phyloP scores from a whole-genome alignment of 2,329 filamentous ascomycete genomes.

The Colletotrichum australisinense region DNA sequence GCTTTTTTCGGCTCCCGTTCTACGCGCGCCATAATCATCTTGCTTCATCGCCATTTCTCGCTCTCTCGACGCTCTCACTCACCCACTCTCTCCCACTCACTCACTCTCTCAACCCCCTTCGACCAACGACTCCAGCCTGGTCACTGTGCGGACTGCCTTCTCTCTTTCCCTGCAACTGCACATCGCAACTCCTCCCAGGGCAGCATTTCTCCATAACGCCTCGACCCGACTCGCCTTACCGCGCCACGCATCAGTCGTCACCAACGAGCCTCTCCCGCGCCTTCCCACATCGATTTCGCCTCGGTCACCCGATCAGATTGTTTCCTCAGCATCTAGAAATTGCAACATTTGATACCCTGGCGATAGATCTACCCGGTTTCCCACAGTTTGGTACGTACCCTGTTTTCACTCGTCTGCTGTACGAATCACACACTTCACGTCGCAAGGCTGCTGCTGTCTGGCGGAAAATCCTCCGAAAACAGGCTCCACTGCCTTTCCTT shows the following conservation, averaged over 20 bases:
- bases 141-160: not conserved
- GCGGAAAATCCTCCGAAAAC: conserved; percentile 19
- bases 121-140: conserved; percentile 1
- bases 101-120: not conserved
- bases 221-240: not conserved
- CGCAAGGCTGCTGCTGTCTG: conserved; percentile 27
- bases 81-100: not conserved
- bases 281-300: conserved; percentile 6
- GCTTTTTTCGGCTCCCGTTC: conserved; percentile 33
- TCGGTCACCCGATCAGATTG: not conserved
- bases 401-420: conserved; percentile 12
- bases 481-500: conserved; percentile 11
- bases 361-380: conserved; percentile 21
- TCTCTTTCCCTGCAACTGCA: conserved; percentile 1
- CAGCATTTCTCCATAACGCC: conserved; percentile 2
- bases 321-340: conserved; percentile 26
- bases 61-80: conserved; percentile 2
- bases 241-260: not conserved
- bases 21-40: conserved; percentile 35
- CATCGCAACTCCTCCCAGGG: not conserved
- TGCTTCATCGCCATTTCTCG: conserved; percentile 15
- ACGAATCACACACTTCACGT: conserved; percentile 17
- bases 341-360: conserved; percentile 26
- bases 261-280: conserved; percentile 6
- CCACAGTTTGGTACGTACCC: conserved; percentile 30